Percentiles rank a stretch among this genome's conserved stretches.
Conservation (phyloP, 169 alveolate species). For the Cryptosporidium muris region DNA sequence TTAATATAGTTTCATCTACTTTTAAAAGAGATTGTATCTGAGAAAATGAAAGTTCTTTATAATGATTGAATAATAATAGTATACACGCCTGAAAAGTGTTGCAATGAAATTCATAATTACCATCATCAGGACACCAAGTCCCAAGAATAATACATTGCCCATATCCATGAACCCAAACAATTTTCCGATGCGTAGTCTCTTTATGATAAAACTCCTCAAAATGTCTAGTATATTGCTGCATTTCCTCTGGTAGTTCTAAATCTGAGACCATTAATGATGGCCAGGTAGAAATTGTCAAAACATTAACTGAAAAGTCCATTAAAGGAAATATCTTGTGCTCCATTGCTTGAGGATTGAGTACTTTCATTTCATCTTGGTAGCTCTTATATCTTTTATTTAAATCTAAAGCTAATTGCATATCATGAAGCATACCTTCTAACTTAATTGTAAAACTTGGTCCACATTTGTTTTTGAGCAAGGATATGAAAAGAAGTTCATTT, state of each 20-base stretch:
- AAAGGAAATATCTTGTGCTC: background rate
- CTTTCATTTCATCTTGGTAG: constrained; percentile 12
- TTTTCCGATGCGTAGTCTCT: constrained; percentile 82
- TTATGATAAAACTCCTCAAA: constrained; percentile 76
- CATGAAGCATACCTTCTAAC: constrained; percentile 88
- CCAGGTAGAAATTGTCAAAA: constrained; percentile 87
- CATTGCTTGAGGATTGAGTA: background rate
- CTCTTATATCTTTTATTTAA: constrained; percentile 72
- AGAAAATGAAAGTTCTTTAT: constrained; percentile 6
- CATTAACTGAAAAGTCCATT: constrained; percentile 80
- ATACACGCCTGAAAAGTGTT: constrained; percentile 82
- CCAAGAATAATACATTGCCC: constrained; percentile 76
- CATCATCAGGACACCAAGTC: constrained; percentile 3
- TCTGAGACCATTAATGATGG: constrained; percentile 79
- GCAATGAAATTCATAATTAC: constrained; percentile 73
- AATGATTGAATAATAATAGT: constrained; percentile 78
- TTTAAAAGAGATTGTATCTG: constrained; percentile 14
- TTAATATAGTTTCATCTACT: constrained; percentile 18
- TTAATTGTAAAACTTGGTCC: constrained; percentile 89
- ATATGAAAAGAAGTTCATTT: constrained; percentile 82
- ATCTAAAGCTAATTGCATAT: constrained; percentile 76
- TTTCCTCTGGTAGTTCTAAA: constrained; percentile 72
- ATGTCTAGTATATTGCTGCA: constrained; percentile 70
- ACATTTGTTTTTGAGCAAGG: constrained; percentile 83
- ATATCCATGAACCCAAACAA: constrained; percentile 84